Base-by-base conservation (phyloP, 2,329 filamentous ascomycete species). In the Amesomyces nigricolor region DNA sequence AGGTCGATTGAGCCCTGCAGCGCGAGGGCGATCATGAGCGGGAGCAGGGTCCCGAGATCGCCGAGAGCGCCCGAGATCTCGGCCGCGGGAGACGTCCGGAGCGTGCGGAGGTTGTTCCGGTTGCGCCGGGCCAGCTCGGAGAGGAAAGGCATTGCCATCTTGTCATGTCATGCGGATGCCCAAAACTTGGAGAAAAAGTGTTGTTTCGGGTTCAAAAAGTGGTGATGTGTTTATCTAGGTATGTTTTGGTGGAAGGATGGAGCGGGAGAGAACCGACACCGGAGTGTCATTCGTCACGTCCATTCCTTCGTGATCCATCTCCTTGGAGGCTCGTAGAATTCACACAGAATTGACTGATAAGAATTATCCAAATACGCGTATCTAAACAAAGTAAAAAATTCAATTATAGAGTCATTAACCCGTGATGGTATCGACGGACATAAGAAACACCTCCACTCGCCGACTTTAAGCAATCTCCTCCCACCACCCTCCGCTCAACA, bases 21-120 rank as follows among this genome's bases (percentile, higher is more conserved):
- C 0, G 91, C 85, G 29, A 97, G 82, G 2, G 91, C 89, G 65
- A 95, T 89, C 77, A 94, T 88, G 53, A 96, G 82, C 47, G 91
- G 92, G 10, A 96, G 81, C 30, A 96, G 81, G 2, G 92, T 96
- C 60, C 92, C 92, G 42, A 96, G 78, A 68, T 96, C 92, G 60
- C 92, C 92, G 2, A 84, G 79, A 0, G 91, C 88, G 50, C 92
- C 92, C 1, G 92, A 95, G 51, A 97, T 82, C 73, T 97, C 92
- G 47, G 87, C 72, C 56, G 78, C 66, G 14, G 80, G 78, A 5
- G 73, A 70, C 51, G 65, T 67, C 40, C 73, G 73, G 53, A 83
- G 67, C 17, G 75, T 78, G 30, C 67, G 62, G 57, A 78, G 64
- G 70, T 82, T 83, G 65, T 79, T 73, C 50, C 67, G 70, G 62